These are phyloP conservation scores for Cornus kousa DNA, from an alignment of 148 eudicot species.

Conservation along the genomic window DNA sequence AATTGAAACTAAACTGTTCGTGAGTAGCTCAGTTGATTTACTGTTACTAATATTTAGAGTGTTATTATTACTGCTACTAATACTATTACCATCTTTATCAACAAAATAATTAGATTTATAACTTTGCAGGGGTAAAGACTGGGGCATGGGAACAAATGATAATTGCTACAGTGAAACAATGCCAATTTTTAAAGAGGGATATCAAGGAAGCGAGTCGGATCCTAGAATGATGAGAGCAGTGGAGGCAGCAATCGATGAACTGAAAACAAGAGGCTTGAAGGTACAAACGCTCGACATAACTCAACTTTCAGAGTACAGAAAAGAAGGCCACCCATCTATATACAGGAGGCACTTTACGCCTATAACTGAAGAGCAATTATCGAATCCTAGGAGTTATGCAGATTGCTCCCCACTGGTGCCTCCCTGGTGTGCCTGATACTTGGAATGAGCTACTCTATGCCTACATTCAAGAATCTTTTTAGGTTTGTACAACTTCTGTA, in stretches of 20 bases:
- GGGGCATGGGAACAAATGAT: conserved; percentile 23
- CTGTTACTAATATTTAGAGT: no score
- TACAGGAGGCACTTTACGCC: conserved; percentile 12
- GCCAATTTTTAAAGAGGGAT: conserved; percentile 20
- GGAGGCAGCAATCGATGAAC: conserved; percentile 21
- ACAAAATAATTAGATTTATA: no score
- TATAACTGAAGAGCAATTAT: conserved; percentile 10
- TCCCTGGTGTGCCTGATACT: conserved; percentile 34
- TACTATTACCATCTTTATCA: no score
- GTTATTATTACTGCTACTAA: no score
- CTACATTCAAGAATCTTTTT: conserved; percentile 13
- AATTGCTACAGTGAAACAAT: conserved; percentile 33
- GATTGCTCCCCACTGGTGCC: conserved; percentile 32
- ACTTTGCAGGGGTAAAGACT: conserved; percentile 30
- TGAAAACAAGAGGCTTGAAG: conserved; percentile 23
- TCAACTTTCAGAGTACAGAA: conserved; percentile 32
- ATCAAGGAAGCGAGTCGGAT: conserved; percentile 22
- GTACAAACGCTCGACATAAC: conserved; percentile 32
- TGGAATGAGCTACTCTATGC: conserved; percentile 30
- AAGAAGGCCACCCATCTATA: conserved; percentile 38
- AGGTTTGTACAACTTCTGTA: no score
- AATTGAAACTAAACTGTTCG: no score
- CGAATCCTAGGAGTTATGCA: conserved; percentile 11
- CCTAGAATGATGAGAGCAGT: conserved; percentile 29
- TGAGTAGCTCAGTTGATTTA: no score